Percentiles rank a stretch among this genome's conserved stretches.
Evolutionary conservation across 441 rosid genomes (phyloP).

Genomic region (Isatis lusitanica): DNA sequence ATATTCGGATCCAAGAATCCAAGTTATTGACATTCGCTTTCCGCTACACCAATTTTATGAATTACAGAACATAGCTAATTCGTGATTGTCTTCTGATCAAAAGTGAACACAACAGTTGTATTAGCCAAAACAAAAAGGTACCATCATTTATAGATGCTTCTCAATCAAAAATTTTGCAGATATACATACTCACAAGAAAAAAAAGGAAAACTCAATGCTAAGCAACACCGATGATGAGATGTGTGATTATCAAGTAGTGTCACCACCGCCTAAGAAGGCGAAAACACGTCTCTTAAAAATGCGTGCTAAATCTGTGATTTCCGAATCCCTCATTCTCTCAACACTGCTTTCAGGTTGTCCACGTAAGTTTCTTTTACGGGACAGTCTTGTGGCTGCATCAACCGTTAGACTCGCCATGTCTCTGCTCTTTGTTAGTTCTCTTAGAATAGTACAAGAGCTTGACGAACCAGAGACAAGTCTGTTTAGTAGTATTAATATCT

Average conservation of each 20-base stretch:
- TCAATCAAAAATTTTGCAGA: conserved; percentile 16
- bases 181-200: neutral
- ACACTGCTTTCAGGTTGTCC: conserved; percentile 35
- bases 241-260: neutral
- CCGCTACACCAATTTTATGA: neutral
- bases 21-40: neutral
- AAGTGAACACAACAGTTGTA: neutral
- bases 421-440: conserved; percentile 62
- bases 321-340: conserved; percentile 57
- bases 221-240: neutral
- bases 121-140: neutral
- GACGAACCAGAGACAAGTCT: conserved; percentile 70
- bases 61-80: neutral
- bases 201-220: neutral
- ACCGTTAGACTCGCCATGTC: conserved; percentile 77
- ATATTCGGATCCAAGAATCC: no score
- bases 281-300: conserved; percentile 68
- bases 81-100: neutral
- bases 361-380: conserved; percentile 40
- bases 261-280: conserved; percentile 68
- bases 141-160: neutral
- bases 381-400: conserved; percentile 72
- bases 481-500: conserved; percentile 74
- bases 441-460: conserved; percentile 57
- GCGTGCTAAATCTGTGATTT: conserved; percentile 64